These are phyloP conservation scores for Lunasporangiospora selenospora DNA, from an alignment of 192 early-diverging fungal genomes.

Conservation along the genomic window DNA sequence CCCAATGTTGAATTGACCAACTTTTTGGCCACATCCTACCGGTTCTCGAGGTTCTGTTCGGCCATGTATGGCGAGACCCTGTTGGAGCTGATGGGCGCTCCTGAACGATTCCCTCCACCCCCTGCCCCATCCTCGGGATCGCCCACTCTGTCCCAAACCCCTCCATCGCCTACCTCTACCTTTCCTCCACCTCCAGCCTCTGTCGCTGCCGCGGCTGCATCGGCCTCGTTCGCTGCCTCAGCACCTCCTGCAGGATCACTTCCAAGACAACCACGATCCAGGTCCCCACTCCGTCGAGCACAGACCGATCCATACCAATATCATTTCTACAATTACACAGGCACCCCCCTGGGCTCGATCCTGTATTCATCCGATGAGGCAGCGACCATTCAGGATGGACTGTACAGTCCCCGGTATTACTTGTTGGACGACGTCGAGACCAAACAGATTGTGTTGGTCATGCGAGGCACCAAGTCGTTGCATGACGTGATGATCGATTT, in stretches of 20 bases:
- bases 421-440: slow-evolving; percentile 53
- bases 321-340: slow-evolving; percentile 35
- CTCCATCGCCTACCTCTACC: background rate
- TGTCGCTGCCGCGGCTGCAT: background rate
- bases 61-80: slow-evolving; percentile 35
- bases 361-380: slow-evolving; percentile 48
- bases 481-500: slow-evolving; percentile 58
- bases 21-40: slow-evolving; percentile 37
- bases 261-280: no score
- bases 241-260: no score
- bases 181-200: background rate
- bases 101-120: slow-evolving; percentile 31
- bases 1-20: slow-evolving; percentile 40
- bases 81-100: slow-evolving; percentile 37
- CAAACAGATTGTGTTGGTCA: slow-evolving; percentile 52
- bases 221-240: background rate
- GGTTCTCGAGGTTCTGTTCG: slow-evolving; percentile 44
- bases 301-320: background rate
- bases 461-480: slow-evolving; percentile 58
- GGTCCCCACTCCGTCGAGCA: no score
- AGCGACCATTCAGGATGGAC: slow-evolving; percentile 28
- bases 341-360: slow-evolving; percentile 46
- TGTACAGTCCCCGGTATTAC: slow-evolving; percentile 55
- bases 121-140: background rate
- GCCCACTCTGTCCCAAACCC: background rate